Evolutionary conservation across 164 flowering plant species (phyloP), one percentile per base, ranked within the genome.

Genomic region (Hamamelis virginiana): DNA sequence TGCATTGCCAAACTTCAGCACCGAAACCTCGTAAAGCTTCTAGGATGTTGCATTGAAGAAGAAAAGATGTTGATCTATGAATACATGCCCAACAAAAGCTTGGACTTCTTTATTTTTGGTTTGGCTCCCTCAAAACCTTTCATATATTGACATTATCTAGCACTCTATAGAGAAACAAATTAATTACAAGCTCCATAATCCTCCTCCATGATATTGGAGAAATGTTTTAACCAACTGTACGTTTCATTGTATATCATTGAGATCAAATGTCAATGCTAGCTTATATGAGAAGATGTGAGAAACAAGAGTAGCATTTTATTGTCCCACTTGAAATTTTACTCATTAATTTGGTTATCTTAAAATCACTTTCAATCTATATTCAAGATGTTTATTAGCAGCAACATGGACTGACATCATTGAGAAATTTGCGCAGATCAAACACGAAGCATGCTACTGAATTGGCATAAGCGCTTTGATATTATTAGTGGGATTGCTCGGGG

Each of bases 401-500:
- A 18, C 10, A 41, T 19, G 13, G 65, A 62, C 47, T 43, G 50
- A 38, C 16, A 43, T 41, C 2, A 1, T 27, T 12, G 16, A 33
- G 23, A 19, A 64, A 44, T 13, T n/a, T 19, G 5, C 12, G 64
- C 65, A 72, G 75, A 60, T 72, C 27, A 50, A 26, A 51, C 14
- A 21, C 18, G 14, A 50, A 65, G 43, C 8, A 18, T 44, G 47
- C 8, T 58, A 56, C 56, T 72, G 18, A 53, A 66, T 52, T 72
- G 75, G 75, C 69, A 22, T 16, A 66, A 65, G 51, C 69, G 69
- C 57, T 66, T 58, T n/a, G 18, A 47, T n/a, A 72, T 72, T 11
- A 72, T 72, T 15, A 51, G 51, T 51, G 75, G 75, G 6, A 66
- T 72, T 22, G 65, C 75, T 33, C 59, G 70, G 33, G 75, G 75